Conservation (phyloP, 108 stramenopile species). For the Tribonema minus region DNA sequence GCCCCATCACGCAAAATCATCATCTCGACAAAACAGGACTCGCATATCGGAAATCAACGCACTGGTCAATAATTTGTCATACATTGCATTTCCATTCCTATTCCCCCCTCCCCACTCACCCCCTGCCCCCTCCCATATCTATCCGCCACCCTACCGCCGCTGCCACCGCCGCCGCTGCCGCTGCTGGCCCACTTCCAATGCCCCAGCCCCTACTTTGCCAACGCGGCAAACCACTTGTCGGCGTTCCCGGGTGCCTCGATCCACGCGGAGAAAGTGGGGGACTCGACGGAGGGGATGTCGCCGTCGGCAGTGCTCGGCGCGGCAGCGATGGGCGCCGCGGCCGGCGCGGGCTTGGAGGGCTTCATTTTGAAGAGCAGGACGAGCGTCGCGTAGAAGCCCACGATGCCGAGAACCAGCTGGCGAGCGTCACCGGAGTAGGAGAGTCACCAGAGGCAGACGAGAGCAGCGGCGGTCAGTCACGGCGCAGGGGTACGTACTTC, state of each 20-base stretch:
- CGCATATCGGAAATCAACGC: no score
- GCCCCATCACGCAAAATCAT: no score
- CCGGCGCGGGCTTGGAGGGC: neutral
- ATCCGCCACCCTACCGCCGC: neutral
- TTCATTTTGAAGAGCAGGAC: neutral
- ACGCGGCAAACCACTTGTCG: slow-evolving; percentile 6
- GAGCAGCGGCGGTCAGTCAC: no score
- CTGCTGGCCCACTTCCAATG: neutral
- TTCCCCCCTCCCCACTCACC: no score
- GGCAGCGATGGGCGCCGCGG: neutral
- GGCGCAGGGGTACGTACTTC: no score
- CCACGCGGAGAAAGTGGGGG: slow-evolving; percentile 5
- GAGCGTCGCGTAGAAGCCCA: neutral
- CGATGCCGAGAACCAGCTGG: neutral
- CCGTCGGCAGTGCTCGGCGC: neutral
- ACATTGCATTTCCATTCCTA: no score
- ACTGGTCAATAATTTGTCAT: no score
- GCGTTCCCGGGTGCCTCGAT: slow-evolving; percentile 6
- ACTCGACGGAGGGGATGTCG: slow-evolving; percentile 16
- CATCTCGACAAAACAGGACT: no score
- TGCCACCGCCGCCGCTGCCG: neutral
- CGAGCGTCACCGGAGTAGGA: no score
- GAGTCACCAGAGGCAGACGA: no score
- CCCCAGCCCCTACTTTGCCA: neutral
- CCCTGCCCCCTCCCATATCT: no score